These are phyloP conservation scores for Simplicillium sp. DNA, from an alignment of 2,329 filamentous ascomycete species.

Conservation along the genomic window DNA sequence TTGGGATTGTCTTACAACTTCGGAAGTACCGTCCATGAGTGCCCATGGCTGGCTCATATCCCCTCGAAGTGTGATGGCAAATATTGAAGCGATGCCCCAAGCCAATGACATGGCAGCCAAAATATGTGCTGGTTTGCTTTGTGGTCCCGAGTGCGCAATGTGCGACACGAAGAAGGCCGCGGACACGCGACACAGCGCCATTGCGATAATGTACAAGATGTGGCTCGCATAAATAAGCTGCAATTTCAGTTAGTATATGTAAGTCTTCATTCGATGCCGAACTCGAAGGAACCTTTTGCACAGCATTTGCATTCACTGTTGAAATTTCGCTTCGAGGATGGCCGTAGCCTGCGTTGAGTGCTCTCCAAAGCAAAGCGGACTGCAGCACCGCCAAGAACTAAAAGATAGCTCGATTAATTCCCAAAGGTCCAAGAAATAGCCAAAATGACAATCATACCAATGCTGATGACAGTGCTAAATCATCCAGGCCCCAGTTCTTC, in stretches of 20 bases:
- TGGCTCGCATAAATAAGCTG: neutral
- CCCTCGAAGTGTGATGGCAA: conserved; percentile 1
- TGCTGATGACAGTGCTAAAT: conserved; percentile 4
- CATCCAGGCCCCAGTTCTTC: conserved; percentile 8
- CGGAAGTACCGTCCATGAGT: conserved; percentile 3
- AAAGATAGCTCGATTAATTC: too few relatives aligned
- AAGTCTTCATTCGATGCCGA: too few relatives aligned
- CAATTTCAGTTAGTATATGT: neutral
- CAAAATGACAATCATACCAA: conserved; percentile 2
- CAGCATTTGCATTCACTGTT: neutral
- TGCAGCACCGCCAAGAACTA: conserved; percentile 1
- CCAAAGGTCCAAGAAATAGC: neutral
- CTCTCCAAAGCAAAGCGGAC: neutral
- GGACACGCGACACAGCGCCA: conserved; percentile 1
- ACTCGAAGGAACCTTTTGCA: conserved; percentile 2
- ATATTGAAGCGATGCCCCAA: conserved; percentile 1
- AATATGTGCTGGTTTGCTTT: neutral
- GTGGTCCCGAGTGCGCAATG: conserved; percentile 3
- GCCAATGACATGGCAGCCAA: neutral
- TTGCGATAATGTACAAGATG: conserved; percentile 1
- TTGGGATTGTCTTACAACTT: too few relatives aligned
- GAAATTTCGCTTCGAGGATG: neutral
- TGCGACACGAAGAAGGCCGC: conserved; percentile 4
- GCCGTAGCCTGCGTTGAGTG: conserved; percentile 4
- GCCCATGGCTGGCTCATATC: conserved; percentile 1